Percentiles rank a stretch among this genome's conserved stretches.
phyloP scores from a whole-genome alignment of 805 yeast genomes.

The Candida chauliodis region DNA sequence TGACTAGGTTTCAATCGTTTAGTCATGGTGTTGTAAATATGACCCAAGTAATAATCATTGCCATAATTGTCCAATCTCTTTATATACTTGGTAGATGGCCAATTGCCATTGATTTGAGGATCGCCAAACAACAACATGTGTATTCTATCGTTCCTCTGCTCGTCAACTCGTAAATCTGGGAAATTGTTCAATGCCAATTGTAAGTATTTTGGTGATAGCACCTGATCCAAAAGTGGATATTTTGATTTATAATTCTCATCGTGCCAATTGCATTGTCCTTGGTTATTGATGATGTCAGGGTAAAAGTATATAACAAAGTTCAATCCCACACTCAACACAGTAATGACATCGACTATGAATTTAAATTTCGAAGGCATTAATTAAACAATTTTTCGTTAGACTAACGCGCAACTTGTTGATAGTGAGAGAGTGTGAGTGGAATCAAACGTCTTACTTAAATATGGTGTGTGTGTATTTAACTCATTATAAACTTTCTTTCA shows the following conservation, averaged over 20 bases:
- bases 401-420: no score
- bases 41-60: conserved; percentile 86
- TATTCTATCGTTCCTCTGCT: conserved; percentile 25
- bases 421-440: no score
- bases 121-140: conserved; percentile 86
- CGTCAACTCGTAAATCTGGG: conserved; percentile 13
- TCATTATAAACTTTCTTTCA: conserved; percentile 76
- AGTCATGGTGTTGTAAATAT: conserved; percentile 67
- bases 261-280: conserved; percentile 61
- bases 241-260: conserved; percentile 11
- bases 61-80: conserved; percentile 82
- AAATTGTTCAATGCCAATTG: conserved; percentile 18
- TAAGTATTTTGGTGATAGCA: conserved; percentile 12
- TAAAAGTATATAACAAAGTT: conserved; percentile 72
- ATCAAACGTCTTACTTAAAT: neutral
- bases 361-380: conserved; percentile 4
- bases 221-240: conserved; percentile 8
- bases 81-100: conserved; percentile 66
- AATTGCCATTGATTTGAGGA: conserved; percentile 92
- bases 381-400: neutral
- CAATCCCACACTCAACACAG: conserved; percentile 37
- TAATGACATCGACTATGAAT: conserved; percentile 6
- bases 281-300: conserved; percentile 52
- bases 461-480: neutral
- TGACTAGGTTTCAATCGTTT: conserved; percentile 66